Base-by-base conservation (phyloP, 805 yeast genomes). In the Kuraishia borneana region DNA sequence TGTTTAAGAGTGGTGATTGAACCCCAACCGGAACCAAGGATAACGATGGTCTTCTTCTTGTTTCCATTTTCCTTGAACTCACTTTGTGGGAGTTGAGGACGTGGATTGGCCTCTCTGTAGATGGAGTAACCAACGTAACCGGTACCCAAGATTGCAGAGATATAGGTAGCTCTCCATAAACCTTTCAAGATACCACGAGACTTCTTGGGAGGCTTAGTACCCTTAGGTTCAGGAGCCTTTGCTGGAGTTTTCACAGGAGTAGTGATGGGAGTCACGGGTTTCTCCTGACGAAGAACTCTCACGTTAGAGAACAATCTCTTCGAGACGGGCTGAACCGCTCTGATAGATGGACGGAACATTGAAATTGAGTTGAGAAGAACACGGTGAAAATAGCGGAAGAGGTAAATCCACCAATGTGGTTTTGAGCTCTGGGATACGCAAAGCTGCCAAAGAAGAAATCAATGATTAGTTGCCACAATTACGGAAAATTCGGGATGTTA, bases 21-120 rank as follows among this genome's bases (percentile, higher is more conserved):
- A 40, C 95, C 96, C 97, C 97, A 88, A 36, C 96, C 97, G 17
- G 95, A 76, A 41, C 94, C 94, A 52, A 73, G 73, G 58, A 70
- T 77, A 35, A 89, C 92, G 48, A 78, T 60, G n/a, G 81, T 75
- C 58, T 79, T 78, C 66, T 74, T 77, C 51, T 66, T 59, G 38
- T 72, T 71, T 37, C 82, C 84, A 13, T 58, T 56, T 16, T 58
- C 56, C 35, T 52, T 48, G 39, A 62, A 63, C 30, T 48, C 51
- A 19, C 72, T 60, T 50, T 79, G 85, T 34, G 77, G 76, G 32
- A 58, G 45, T 51, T 80, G 87, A 13, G 64, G 59, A 22, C 64
- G 60, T 5, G 88, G 88, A 43, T 68, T 63, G 5, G 71, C 58
- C 56, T 81, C 89, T 29, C 61, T 60, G 52, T 76, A 76, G 35